Conservation (phyloP, 179 eudicot genomes). For the Drosera spatulata region DNA sequence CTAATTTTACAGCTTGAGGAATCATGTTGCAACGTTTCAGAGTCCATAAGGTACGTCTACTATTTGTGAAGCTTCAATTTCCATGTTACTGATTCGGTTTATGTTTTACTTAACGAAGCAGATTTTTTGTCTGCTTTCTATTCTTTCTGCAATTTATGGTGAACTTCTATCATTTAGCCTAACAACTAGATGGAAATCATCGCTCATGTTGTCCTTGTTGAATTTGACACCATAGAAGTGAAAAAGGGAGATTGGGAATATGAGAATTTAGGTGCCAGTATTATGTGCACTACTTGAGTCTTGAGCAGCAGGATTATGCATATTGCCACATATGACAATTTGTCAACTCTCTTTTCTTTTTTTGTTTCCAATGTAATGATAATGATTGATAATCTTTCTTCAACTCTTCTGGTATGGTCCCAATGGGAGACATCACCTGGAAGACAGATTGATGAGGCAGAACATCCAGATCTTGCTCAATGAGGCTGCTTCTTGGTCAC, state of each 20-base stretch:
- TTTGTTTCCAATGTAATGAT: background rate
- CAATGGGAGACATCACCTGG: slow-evolving; percentile 68
- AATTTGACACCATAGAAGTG: no score
- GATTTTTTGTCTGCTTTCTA: background rate
- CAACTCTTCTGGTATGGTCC: slow-evolving; percentile 54
- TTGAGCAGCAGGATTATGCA: no score
- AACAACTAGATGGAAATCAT: no score
- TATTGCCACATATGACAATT: no score
- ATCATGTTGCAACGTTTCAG: slow-evolving; percentile 81
- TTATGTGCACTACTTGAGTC: no score
- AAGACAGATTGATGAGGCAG: slow-evolving; percentile 81
- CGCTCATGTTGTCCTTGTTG: no score
- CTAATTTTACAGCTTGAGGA: slow-evolving; percentile 76
- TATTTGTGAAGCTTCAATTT: background rate
- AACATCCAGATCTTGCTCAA: slow-evolving; percentile 78
- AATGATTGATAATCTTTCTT: background rate
- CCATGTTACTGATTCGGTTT: no score
- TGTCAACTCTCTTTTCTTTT: background rate
- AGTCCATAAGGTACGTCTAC: slow-evolving; percentile 58
- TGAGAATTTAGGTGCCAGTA: no score
- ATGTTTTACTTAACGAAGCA: background rate
- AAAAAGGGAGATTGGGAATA: no score
- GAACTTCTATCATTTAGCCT: background rate
- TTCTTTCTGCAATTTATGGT: background rate
- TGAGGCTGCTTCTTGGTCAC: slow-evolving; percentile 99